A percentile compares a stretch with the other conserved stretches of the same genome.
Evolutionary conservation across 2,329 filamentous ascomycete species (phyloP).

Genomic region (Chaetomium sp.): DNA sequence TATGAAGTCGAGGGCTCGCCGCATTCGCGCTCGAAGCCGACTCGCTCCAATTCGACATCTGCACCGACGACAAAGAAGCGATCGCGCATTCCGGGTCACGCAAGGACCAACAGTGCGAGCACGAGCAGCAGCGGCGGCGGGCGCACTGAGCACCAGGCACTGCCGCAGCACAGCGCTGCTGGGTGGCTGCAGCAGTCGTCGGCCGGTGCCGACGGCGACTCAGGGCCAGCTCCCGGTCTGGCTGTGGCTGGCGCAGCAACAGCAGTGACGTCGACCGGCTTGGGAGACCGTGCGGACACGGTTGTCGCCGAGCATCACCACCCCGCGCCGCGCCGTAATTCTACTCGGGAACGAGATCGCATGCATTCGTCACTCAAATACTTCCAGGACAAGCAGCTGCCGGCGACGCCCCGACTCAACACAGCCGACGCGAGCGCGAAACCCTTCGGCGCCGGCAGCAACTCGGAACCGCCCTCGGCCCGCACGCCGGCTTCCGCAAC

Average conservation of each 20-base stretch:
- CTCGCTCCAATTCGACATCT: conserved; percentile 37
- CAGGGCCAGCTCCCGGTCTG: conserved; percentile 21
- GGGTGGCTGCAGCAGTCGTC: conserved; percentile 26
- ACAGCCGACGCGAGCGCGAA: conserved; percentile 27
- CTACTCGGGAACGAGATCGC: conserved; percentile 31
- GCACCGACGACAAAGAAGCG: conserved; percentile 29
- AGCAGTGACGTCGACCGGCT: conserved; percentile 19
- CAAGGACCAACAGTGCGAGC: conserved; percentile 40
- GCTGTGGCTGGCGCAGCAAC: too few species aligned
- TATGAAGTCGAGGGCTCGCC: conserved; percentile 35
- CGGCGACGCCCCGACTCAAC: conserved; percentile 35
- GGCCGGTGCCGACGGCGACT: conserved; percentile 21
- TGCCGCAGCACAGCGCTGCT: conserved; percentile 21
- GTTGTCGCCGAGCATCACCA: conserved; percentile 8
- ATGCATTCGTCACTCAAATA: conserved; percentile 31
- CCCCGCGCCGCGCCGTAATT: conserved; percentile 19
- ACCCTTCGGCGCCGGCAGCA: conserved; percentile 23
- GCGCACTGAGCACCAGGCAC: conserved; percentile 15
- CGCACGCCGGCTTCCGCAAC: conserved; percentile 32
- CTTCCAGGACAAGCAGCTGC: conserved; percentile 38
- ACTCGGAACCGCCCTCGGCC: conserved; percentile 34
- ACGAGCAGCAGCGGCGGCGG: conserved; percentile 35
- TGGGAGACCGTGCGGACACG: conserved; percentile 8
- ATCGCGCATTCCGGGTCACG: conserved; percentile 37
- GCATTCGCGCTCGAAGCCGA: conserved; percentile 30